phyloP scores from a whole-genome alignment of 2,329 filamentous ascomycete species.

The Cadophora sp. region DNA sequence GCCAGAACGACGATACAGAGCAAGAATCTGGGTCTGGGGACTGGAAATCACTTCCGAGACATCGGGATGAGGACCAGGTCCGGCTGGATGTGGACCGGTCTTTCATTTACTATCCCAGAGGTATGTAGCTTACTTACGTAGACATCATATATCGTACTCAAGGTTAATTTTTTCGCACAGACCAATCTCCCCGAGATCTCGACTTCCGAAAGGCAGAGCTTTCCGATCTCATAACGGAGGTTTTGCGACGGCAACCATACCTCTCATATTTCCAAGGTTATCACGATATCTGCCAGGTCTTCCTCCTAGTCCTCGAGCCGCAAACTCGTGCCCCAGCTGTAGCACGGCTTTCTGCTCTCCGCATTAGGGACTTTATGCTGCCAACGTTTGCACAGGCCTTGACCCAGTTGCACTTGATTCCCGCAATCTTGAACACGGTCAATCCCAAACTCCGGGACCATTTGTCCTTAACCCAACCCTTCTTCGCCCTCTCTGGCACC shows the following conservation, averaged over 20 bases:
- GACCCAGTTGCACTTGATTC: conserved; percentile 85
- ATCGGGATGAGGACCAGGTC: conserved; percentile 90
- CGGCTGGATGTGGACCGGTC: conserved; percentile 90
- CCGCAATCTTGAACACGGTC: conserved; percentile 75
- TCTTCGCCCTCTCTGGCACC: conserved; percentile 91
- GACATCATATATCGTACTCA: conserved; percentile 35
- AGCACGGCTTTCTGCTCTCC: conserved; percentile 82
- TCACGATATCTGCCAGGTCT: conserved; percentile 96
- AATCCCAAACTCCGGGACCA: conserved; percentile 77
- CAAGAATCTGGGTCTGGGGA: conserved; percentile 33
- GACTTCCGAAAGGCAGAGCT: conserved; percentile 76
- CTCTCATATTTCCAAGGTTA: conserved; percentile 98
- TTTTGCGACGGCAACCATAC: conserved; percentile 81
- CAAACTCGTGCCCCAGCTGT: conserved; percentile 67
- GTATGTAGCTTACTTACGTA: conserved; percentile 63
- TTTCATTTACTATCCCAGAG: conserved; percentile 94
- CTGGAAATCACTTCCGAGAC: conserved; percentile 66
- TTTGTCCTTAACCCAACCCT: conserved; percentile 80
- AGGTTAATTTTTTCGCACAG: conserved; percentile 51
- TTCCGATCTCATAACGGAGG: conserved; percentile 78
- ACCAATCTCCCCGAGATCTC: conserved; percentile 73
- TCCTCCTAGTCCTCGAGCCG: conserved; percentile 82
- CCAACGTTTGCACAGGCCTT: conserved; percentile 83
- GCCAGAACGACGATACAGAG: conserved; percentile 26
- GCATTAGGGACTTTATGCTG: conserved; percentile 98